Conservation (phyloP, 805 yeast species). For the Pichia californica region DNA sequence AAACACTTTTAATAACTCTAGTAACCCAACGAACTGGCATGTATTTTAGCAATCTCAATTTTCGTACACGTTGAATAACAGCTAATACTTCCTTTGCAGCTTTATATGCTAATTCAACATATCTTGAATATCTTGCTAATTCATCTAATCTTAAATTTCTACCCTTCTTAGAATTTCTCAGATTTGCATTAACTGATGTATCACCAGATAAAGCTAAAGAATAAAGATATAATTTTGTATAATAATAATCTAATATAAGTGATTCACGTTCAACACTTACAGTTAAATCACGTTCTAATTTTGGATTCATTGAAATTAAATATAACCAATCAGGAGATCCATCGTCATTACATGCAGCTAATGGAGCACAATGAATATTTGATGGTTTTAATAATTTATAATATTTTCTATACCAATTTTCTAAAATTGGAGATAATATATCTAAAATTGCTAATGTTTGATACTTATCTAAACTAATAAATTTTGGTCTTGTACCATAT, state of each 20-base stretch:
- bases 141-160: slow-evolving; percentile 54
- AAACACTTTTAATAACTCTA: slow-evolving; percentile 79
- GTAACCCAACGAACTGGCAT: slow-evolving; percentile 95
- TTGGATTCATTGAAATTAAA: slow-evolving; percentile 29
- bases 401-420: slow-evolving; percentile 70
- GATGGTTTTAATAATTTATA: slow-evolving; percentile 46
- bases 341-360: slow-evolving; percentile 8
- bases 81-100: slow-evolving; percentile 77
- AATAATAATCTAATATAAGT: slow-evolving; percentile 74
- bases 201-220: slow-evolving; percentile 68
- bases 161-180: slow-evolving; percentile 22
- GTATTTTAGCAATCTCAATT: slow-evolving; percentile 53
- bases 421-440: slow-evolving; percentile 69
- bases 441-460: slow-evolving; percentile 67
- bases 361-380: slow-evolving; percentile 30
- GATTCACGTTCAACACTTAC: slow-evolving; percentile 57
- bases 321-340: slow-evolving; percentile 13
- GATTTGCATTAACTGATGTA: slow-evolving; percentile 29
- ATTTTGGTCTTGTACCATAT: slow-evolving; percentile 58
- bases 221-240: slow-evolving; percentile 76
- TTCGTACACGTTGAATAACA: slow-evolving; percentile 65
- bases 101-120: slow-evolving; percentile 72
- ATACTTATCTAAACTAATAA: slow-evolving; percentile 45
- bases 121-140: slow-evolving; percentile 63
- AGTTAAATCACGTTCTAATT: slow-evolving; percentile 33